These are phyloP conservation scores for Russula abietina DNA, from an alignment of 768 basidiomycete genomes.

Conservation along the genomic window DNA sequence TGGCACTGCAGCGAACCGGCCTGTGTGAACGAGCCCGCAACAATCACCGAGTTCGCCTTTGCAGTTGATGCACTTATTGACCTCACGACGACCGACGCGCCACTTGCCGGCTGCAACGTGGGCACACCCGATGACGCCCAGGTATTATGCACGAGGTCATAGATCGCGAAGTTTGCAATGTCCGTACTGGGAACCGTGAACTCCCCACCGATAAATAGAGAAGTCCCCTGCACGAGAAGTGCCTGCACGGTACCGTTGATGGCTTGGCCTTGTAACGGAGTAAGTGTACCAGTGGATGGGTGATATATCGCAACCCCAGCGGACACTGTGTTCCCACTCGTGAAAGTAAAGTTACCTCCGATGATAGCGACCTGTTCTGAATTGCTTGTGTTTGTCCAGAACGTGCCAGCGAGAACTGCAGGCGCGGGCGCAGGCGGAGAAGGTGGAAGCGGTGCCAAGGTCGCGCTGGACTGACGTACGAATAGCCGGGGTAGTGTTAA, in stretches of 20 bases:
- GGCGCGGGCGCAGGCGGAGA: conserved; percentile 58
- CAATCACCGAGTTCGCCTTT: conserved; percentile 57
- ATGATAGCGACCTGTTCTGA: conserved; percentile 65
- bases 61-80: conserved; percentile 60
- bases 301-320: conserved; percentile 72
- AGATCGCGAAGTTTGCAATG: conserved; percentile 69
- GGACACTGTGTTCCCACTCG: conserved; percentile 34
- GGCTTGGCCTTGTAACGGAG: conserved; percentile 53
- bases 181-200: conserved; percentile 57
- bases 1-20: conserved; percentile 72
- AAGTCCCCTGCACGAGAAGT: conserved; percentile 64
- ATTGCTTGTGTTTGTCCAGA: conserved; percentile 79
- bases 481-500: conserved; percentile 41
- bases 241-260: conserved; percentile 71
- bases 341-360: conserved; percentile 84
- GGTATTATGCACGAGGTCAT: conserved; percentile 58
- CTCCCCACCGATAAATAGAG: conserved; percentile 79
- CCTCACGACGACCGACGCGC: conserved; percentile 57
- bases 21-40: conserved; percentile 82
- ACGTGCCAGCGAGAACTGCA: conserved; percentile 77
- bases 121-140: conserved; percentile 60
- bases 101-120: conserved; percentile 50
- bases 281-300: conserved; percentile 41
- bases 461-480: conserved; percentile 45
- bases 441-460: conserved; percentile 49